Evolutionary conservation across 2,329 filamentous ascomycete genomes (phyloP), one percentile per base, ranked within the genome.

Genomic region (Alternaria conjuncta): DNA sequence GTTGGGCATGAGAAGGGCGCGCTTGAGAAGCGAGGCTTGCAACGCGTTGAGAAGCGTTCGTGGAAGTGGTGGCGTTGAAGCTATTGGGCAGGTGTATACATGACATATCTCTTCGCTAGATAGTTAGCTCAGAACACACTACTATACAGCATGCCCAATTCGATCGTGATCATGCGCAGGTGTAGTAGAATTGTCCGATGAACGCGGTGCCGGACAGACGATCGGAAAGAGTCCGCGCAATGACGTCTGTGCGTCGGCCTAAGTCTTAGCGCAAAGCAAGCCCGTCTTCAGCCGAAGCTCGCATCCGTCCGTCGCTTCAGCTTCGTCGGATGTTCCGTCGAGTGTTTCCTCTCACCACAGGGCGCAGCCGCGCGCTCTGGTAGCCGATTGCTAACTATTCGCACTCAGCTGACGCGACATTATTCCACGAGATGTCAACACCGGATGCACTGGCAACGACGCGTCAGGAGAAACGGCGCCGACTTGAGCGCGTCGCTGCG

Each of bases 401-500:
- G 30, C 21, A 41, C 23, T 18, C 9, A 49, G n/a, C n/a, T n/a
- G 23, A 49, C 23, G 25, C 45, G 10, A 49, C 23, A 18, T 28
- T 28, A 6, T 23, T 36, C 28, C 26, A 32, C 28, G 28, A 51
- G 12, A 61, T 57, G 58, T 51, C 58, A 3, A 18, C 53, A 61
- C 44, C 23, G 26, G 49, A 54, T 62, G 55, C 43, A 36, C 32
- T 55, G 25, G 30, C 44, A 55, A 21, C 60, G 36, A 26, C 57
- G 23, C 64, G 56, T 30, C 60, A 66, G 18, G 68, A 67, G 41
- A 77, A 75, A 57, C 59, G 71, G 15, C 72, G 73, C 12, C 66
- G 72, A 18, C 23, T 74, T 26, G 72, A 77, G 26, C 69, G 74
- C 23, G 74, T 77, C 13, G 64, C 61, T 5, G 74, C 73, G 45